A percentile compares a stretch with the other conserved stretches of the same genome.
Evolutionary conservation across 495 filamentous ascomycete species (phyloP).

Genomic region (Penicillium psychrofluorescens): DNA sequence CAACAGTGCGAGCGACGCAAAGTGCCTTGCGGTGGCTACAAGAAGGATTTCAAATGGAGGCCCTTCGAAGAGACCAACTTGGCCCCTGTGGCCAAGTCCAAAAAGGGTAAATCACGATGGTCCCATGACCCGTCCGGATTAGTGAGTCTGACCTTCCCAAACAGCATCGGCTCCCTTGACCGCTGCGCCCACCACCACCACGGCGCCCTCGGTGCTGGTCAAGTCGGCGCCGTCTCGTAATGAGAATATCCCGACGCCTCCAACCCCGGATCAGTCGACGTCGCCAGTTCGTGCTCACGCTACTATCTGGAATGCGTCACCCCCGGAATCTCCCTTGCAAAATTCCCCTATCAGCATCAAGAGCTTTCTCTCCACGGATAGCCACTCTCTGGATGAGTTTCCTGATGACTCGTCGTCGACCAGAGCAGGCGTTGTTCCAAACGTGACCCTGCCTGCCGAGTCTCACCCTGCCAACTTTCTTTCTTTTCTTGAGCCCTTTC

Average conservation of each 20-base stretch:
- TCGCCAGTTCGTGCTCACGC: conserved; percentile 5
- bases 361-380: conserved; percentile 15
- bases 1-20: conserved; percentile 65
- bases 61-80: conserved; percentile 65
- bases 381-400: conserved; percentile 12
- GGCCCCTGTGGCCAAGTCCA: conserved; percentile 41
- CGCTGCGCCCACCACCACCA: neutral
- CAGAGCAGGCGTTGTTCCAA: neutral
- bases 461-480: conserved; percentile 13
- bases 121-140: neutral
- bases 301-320: conserved; percentile 4
- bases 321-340: conserved; percentile 9
- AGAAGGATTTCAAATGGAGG: conserved; percentile 80
- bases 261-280: conserved; percentile 9
- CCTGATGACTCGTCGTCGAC: conserved; percentile 4
- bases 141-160: neutral
- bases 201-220: neutral
- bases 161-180: neutral
- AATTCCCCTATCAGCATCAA: conserved; percentile 13
- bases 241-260: conserved; percentile 9
- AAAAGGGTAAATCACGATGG: conserved; percentile 36
- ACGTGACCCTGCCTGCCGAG: conserved; percentile 12
- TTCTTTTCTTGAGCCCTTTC: conserved; percentile 15
- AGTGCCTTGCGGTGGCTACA: conserved; percentile 70
- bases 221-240: neutral